Base-by-base conservation (phyloP, 176 grass and related monocot species). In the Cenchrus fungigraminus region DNA sequence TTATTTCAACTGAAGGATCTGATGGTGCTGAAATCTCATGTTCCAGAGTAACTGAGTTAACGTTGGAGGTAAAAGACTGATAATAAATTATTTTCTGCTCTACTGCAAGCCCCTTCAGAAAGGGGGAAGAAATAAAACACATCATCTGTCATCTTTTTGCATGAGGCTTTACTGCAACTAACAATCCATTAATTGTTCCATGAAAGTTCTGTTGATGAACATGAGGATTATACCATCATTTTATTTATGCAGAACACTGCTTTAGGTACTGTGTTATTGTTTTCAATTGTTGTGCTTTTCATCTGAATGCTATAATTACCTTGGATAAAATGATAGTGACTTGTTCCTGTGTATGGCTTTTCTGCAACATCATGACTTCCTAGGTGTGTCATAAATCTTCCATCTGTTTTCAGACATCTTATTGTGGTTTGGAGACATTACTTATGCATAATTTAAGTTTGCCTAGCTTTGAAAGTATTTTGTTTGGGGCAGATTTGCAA, bases 21-120 rank as follows among this genome's bases (percentile, higher is more conserved):
- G 63, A 43, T 76, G 51, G 28, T 86, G 68, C 80, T 85, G 77
- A 79, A 68, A 81, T 68, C 51, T 74, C 65, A 49, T 87, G 77
- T 74, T 66, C 78, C 77, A 89, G 70, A 78, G 85, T 87, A 62
- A 65, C 90, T 64, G 80, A 86, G 55, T 87, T 95, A 85, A 76
- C 92, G n/a, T 87, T 98, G 82, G 86, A 88, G 93, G 95, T 98
- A 93, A 86, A 45, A 80, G 57, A 77, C 53, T 53, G 15, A 40
- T 11, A 74, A 49, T 49, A 29, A 56, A 58, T 65, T 70, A 57
- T 84, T 83, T 86, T 61, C 80, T 32, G 65, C 34, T 79, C 19
- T 76, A 59, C 15, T 83, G 81, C 22, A 57, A 22, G 45, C 46
- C 70, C 66, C 34, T 87, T 44, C 73, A 25, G 13, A 83, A 67